These are phyloP conservation scores for Terfezia boudieri DNA, from an alignment of 495 filamentous ascomycete genomes.

Conservation along the genomic window DNA sequence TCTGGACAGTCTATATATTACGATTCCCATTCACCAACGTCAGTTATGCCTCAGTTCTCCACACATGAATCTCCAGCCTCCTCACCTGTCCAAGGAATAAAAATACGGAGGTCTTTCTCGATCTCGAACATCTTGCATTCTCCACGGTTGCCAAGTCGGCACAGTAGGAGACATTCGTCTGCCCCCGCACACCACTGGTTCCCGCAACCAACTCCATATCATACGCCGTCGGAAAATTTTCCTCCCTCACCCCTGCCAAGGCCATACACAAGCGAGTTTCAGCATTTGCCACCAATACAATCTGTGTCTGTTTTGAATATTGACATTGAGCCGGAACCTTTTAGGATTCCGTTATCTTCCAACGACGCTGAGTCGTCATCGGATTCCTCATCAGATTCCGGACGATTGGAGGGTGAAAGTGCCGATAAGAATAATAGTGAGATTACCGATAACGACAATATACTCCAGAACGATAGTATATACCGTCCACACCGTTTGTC, in stretches of 20 bases:
- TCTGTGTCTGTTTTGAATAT: not conserved
- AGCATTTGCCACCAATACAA: not conserved
- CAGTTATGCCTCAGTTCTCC: constrained; percentile 13
- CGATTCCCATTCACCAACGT: constrained; percentile 12
- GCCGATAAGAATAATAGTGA: not conserved
- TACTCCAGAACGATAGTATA: not conserved
- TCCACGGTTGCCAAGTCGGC: not conserved
- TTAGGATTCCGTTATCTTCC: not conserved
- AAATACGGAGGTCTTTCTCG: not conserved
- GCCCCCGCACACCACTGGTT: not conserved
- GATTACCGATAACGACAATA: not conserved
- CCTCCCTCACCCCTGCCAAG: not conserved
- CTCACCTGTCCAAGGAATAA: constrained; percentile 11
- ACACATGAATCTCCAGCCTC: constrained; percentile 9
- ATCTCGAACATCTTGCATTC: constrained; percentile 2
- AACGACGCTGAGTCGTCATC: not conserved
- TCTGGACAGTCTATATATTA: constrained; percentile 6
- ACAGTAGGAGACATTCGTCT: not conserved
- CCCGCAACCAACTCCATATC: not conserved
- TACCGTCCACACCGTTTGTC: constrained; percentile 19
- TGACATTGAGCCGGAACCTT: not conserved
- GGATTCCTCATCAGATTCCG: not conserved
- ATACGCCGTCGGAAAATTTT: not conserved
- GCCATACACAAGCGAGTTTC: not conserved
- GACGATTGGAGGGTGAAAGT: not conserved